Evolutionary conservation across 495 filamentous ascomycete genomes (phyloP).

Genomic region (Patellaria atrata): DNA sequence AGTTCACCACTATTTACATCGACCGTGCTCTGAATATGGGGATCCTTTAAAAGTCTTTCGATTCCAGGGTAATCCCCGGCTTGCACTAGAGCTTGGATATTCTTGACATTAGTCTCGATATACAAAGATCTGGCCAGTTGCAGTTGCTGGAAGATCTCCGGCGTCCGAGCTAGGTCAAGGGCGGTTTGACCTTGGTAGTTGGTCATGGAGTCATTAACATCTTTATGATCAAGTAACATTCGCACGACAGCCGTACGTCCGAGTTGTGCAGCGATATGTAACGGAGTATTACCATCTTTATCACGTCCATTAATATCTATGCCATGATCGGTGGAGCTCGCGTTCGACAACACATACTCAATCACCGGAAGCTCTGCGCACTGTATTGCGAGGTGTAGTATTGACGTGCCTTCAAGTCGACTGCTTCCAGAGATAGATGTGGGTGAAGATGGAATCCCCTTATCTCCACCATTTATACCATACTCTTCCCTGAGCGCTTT

Average conservation of each 20-base stretch:
- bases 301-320: slow-evolving; percentile 83
- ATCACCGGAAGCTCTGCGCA: slow-evolving; percentile 91
- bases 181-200: slow-evolving; percentile 80
- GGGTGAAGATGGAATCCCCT: too few relatives aligned
- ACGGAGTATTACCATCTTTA: slow-evolving; percentile 81
- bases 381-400: slow-evolving; percentile 90
- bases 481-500: slow-evolving; percentile 68
- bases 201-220: slow-evolving; percentile 77
- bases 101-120: slow-evolving; percentile 67
- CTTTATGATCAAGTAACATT: slow-evolving; percentile 60
- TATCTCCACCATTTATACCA: too few relatives aligned
- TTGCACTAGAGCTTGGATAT: slow-evolving; percentile 63
- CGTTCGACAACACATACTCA: slow-evolving; percentile 72
- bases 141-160: slow-evolving; percentile 89
- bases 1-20: slow-evolving; percentile 87
- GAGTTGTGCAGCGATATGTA: slow-evolving; percentile 76
- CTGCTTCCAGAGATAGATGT: slow-evolving; percentile 36
- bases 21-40: slow-evolving; percentile 64
- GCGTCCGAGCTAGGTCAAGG: slow-evolving; percentile 75
- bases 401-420: slow-evolving; percentile 62
- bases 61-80: slow-evolving; percentile 60
- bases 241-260: slow-evolving; percentile 66
- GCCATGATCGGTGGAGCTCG: slow-evolving; percentile 33
- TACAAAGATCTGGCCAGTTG: slow-evolving; percentile 84
- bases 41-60: slow-evolving; percentile 67